phyloP scores from a whole-genome alignment of 2,329 filamentous ascomycete species.

The Penicillium brasilianum region DNA sequence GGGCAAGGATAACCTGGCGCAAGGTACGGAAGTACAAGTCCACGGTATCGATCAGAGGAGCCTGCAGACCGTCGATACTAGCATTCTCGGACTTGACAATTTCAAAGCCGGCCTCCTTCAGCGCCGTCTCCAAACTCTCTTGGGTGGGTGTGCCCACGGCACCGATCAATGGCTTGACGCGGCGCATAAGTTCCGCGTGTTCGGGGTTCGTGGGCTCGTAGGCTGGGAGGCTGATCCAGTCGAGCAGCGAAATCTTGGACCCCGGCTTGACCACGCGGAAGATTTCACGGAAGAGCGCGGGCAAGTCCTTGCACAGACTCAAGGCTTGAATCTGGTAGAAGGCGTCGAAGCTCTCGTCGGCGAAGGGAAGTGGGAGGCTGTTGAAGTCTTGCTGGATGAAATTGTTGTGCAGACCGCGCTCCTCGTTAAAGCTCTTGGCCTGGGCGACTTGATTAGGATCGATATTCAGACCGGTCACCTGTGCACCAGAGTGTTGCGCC shows the following conservation, averaged over 20 bases:
- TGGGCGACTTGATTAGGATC: constrained; percentile 59
- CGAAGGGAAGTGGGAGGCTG: constrained; percentile 57
- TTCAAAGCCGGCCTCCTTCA: constrained; percentile 55
- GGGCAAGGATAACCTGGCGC: constrained; percentile 54
- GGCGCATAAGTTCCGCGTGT: constrained; percentile 58
- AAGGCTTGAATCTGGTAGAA: constrained; percentile 65
- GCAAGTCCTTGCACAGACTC: constrained; percentile 58
- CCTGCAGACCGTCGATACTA: constrained; percentile 57
- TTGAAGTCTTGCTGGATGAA: constrained; percentile 61
- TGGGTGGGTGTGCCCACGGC: constrained; percentile 61
- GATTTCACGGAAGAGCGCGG: constrained; percentile 55
- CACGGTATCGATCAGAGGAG: constrained; percentile 60
- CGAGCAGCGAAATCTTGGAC: constrained; percentile 56
- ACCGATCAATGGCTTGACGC: constrained; percentile 61
- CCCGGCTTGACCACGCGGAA: constrained; percentile 58
- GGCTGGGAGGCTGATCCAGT: constrained; percentile 59
- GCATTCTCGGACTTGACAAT: constrained; percentile 58
- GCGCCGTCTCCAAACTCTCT: constrained; percentile 52
- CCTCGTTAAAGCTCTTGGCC: constrained; percentile 52
- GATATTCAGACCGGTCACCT: constrained; percentile 60
- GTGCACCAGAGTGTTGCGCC: constrained; percentile 54
- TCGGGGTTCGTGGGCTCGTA: constrained; percentile 55
- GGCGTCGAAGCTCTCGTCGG: constrained; percentile 55
- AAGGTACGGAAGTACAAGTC: constrained; percentile 60
- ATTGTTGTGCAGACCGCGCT: constrained; percentile 52